Evolutionary conservation across 306 rosid species (phyloP).

Genomic region (Prunus mume): DNA sequence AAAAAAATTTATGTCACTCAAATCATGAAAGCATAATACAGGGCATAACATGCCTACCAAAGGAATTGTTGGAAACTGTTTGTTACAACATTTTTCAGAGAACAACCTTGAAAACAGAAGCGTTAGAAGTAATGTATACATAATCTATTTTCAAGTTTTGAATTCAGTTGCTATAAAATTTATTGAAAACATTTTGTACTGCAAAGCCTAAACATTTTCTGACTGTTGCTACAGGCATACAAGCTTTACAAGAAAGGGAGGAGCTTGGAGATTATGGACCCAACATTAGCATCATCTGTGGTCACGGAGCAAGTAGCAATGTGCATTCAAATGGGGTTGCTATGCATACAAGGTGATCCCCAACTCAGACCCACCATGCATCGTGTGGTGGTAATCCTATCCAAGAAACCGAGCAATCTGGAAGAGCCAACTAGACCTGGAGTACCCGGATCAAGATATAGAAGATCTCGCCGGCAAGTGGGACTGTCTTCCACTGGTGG

Average conservation of each 20-base stretch:
- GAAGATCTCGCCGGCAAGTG: conserved; percentile 44
- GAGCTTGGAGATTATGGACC: conserved; percentile 70
- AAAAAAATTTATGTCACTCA: too few relatives aligned
- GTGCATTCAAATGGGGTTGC: conserved; percentile 48
- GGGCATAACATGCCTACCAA: background rate
- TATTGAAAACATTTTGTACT: background rate
- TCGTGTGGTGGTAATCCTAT: conserved; percentile 69
- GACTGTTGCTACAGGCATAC: conserved; percentile 55
- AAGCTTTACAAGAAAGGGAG: conserved; percentile 78
- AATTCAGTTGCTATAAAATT: background rate
- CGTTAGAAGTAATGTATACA: too few relatives aligned
- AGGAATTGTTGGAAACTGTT: too few relatives aligned
- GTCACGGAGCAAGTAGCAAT: conserved; percentile 55
- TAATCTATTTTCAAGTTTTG: background rate
- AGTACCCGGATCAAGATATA: conserved; percentile 57
- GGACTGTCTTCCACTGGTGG: conserved; percentile 50
- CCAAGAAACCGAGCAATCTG: conserved; percentile 62
- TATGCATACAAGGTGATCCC: conserved; percentile 69
- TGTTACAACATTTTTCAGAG: too few relatives aligned
- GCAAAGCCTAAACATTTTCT: background rate
- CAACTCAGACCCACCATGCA: conserved; percentile 70
- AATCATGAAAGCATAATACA: too few relatives aligned
- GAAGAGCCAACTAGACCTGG: conserved; percentile 83
- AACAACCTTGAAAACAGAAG: too few relatives aligned
- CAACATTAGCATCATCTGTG: conserved; percentile 45